Conservation (phyloP, 345 rosid genomes). For the Clarkia xantiana region DNA sequence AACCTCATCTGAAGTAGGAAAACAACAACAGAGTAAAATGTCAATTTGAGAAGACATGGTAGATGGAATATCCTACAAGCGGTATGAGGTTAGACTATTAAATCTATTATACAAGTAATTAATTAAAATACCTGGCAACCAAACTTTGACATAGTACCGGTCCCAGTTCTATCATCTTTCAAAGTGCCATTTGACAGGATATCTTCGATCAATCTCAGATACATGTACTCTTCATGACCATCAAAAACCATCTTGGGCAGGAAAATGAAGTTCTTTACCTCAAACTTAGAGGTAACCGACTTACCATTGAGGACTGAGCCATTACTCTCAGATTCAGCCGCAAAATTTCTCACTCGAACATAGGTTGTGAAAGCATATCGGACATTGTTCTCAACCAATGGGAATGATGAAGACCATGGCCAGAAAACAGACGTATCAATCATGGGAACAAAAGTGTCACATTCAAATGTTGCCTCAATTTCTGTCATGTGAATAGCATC, state of each 20-base stretch:
- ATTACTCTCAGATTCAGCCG: constrained; percentile 20
- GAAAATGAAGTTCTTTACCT: constrained; percentile 42
- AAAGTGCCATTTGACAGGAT: constrained; percentile 45
- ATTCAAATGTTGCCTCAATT: constrained; percentile 54
- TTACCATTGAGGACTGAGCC: constrained; percentile 16
- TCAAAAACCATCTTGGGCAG: constrained; percentile 66
- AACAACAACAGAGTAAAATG: neutral
- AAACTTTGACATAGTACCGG: constrained; percentile 79
- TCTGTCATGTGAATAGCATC: constrained; percentile 85
- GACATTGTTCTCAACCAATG: constrained; percentile 45
- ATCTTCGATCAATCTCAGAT: constrained; percentile 52
- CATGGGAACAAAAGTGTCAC: constrained; percentile 81
- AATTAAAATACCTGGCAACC: constrained; percentile 54
- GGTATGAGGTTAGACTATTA: no score
- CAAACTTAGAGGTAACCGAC: constrained; percentile 28
- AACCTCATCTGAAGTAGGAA: constrained; percentile 46
- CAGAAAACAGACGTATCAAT: constrained; percentile 55
- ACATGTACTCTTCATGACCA: constrained; percentile 62
- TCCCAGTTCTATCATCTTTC: constrained; percentile 70
- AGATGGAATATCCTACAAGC: constrained; percentile 1
- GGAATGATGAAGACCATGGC: constrained; percentile 84
- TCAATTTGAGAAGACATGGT: neutral
- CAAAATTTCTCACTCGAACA: constrained; percentile 55
- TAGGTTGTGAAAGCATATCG: constrained; percentile 50
- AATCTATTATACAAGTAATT: neutral